A percentile compares a stretch with the other conserved stretches of the same genome.
These are phyloP conservation scores for Pythium rishiriense DNA, from an alignment of 352 stramenopile species.

Conservation along the genomic window DNA sequence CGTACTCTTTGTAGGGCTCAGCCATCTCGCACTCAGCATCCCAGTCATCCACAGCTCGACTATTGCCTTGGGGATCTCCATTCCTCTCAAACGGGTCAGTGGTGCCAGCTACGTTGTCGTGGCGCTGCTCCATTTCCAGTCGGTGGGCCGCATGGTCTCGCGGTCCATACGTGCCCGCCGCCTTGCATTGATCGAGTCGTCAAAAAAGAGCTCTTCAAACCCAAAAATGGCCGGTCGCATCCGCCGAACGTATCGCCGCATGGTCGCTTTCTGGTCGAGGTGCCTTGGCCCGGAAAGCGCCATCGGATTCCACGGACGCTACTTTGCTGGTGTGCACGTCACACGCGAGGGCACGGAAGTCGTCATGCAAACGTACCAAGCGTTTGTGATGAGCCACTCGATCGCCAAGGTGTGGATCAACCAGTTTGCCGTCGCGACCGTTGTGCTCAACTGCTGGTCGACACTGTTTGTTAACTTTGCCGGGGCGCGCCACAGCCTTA, in stretches of 20 bases:
- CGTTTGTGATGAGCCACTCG: not conserved
- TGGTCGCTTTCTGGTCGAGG: not conserved
- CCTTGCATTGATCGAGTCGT: not conserved
- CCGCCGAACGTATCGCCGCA: too few relatives aligned
- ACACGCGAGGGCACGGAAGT: not conserved
- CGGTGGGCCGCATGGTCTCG: not conserved
- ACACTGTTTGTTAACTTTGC: not conserved
- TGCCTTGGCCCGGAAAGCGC: not conserved
- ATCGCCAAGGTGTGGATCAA: slow-evolving; percentile 12
- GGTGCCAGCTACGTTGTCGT: not conserved
- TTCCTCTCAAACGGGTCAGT: not conserved
- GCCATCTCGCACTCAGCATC: not conserved
- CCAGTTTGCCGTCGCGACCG: not conserved
- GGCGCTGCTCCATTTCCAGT: not conserved
- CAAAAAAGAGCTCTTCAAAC: too few relatives aligned
- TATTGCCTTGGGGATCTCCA: not conserved
- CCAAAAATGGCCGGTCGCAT: not conserved
- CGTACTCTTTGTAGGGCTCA: not conserved
- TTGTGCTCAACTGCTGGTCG: slow-evolving; percentile 7
- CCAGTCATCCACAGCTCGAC: not conserved
- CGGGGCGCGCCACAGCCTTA: not conserved
- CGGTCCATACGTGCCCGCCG: not conserved
- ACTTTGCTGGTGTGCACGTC: not conserved
- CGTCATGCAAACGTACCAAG: slow-evolving; percentile 5
- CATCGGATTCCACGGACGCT: not conserved